Percentiles rank a stretch among this genome's conserved stretches.
These are phyloP conservation scores for Kregervanrija fluxuum DNA, from an alignment of 805 yeast species.

Conservation along the genomic window DNA sequence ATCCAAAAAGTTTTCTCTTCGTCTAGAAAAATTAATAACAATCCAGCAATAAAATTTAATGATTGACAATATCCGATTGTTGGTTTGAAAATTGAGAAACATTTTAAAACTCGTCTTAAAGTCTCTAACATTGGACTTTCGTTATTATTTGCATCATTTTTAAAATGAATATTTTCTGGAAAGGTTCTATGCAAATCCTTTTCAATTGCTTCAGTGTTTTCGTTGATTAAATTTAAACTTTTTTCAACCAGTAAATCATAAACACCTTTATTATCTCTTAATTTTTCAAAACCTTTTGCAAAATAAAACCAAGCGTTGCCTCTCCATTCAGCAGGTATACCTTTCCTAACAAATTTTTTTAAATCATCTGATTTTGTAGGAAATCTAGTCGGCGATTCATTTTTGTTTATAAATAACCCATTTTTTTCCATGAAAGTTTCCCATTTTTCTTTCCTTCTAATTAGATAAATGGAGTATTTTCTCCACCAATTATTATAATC, in stretches of 20 bases:
- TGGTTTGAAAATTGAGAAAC: slow-evolving; percentile 82
- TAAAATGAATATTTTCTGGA: slow-evolving; percentile 85
- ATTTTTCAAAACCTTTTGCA: slow-evolving; percentile 63
- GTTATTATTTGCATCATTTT: slow-evolving; percentile 28
- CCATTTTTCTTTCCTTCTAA: slow-evolving; percentile 76
- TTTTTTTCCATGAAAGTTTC: slow-evolving; percentile 50
- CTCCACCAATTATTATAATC: slow-evolving; percentile 74
- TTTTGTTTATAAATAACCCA: slow-evolving; percentile 48
- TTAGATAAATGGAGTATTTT: slow-evolving; percentile 55
- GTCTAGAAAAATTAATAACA: slow-evolving; percentile 73
- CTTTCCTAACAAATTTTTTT: slow-evolving; percentile 77
- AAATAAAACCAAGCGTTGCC: slow-evolving; percentile 96
- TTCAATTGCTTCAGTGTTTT: slow-evolving; percentile 83
- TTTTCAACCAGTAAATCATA: slow-evolving; percentile 63
- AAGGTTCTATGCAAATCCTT: slow-evolving; percentile 90
- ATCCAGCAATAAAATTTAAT: slow-evolving; percentile 85
- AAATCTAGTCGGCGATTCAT: slow-evolving; percentile 50
- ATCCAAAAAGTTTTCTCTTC: slow-evolving; percentile 95
- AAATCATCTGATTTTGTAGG: slow-evolving; percentile 76
- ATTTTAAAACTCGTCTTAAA: slow-evolving; percentile 70
- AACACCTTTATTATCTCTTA: slow-evolving; percentile 63
- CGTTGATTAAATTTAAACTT: slow-evolving; percentile 46
- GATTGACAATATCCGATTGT: slow-evolving; percentile 95
- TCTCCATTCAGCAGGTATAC: slow-evolving; percentile 96
- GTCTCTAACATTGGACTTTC: slow-evolving; percentile 66